Evolutionary conservation across 805 yeast species (phyloP), one percentile per base, ranked within the genome.

Genomic region (Nakazawaea wyomingensis): DNA sequence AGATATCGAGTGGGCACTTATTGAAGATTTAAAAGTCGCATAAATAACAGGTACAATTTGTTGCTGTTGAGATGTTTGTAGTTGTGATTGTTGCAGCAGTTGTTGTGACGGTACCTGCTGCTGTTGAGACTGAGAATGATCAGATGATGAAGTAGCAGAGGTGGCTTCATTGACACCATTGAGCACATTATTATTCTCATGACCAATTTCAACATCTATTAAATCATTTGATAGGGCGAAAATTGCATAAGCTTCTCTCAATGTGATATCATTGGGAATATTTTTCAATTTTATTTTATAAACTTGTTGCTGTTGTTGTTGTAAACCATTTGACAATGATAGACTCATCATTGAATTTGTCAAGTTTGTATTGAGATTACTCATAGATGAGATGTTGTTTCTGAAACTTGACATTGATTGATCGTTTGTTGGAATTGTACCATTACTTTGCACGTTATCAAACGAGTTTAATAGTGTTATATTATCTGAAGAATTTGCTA

Each of bases 161-260:
- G 30, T 11, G 6, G 41, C 29, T 4, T 31, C 38, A 28, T 33
- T 34, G 49, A 41, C 48, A 51, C 26, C 40, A 17, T 37, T 39
- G 46, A 33, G 34, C 19, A 17, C 13, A 13, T 26, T 35, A n/a
- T 21, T 16, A 32, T 37, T 30, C 14, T 54, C 62, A 36, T 70
- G 72, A 20, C 62, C 54, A 30, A 78, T 50, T 43, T 77, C 83
- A 32, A 78, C 62, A 45, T 62, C 69, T 28, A 71, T 49, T 37
- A 81, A 82, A 51, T 82, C 87, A 48, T 69, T 62, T n/a, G 86
- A 85, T 43, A 85, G 62, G 5, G 91, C 74, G 56, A 85, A 85
- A 6, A 85, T 70, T 13, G 82, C 67, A 38, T 74, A 68, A 2
- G 85, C 80, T 58, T 85, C 95, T 57, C 93, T 72, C 28, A 70